Percentiles rank a stretch among this genome's conserved stretches.
phyloP scores from a whole-genome alignment of 768 basidiomycete genomes.

The Leccinum rimulosum region DNA sequence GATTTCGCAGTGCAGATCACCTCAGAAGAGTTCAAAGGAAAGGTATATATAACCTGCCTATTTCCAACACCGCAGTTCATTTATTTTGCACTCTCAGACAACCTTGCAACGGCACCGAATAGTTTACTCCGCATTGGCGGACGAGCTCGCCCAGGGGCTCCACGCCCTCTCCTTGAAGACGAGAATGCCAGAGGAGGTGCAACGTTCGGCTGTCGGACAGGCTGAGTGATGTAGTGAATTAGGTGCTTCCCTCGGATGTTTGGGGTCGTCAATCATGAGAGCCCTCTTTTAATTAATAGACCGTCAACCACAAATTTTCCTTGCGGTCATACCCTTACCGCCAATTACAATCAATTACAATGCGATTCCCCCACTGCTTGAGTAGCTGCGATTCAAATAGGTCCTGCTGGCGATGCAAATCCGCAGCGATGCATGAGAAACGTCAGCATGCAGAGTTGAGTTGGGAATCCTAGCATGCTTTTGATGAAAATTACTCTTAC shows the following conservation, averaged over 20 bases:
- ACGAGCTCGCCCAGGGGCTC: conserved; percentile 67
- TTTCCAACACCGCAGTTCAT: conserved; percentile 11
- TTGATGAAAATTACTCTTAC: not conserved
- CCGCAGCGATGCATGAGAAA: conserved; percentile 12
- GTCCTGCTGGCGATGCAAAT: conserved; percentile 16
- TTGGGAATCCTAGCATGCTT: not conserved
- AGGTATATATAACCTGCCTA: conserved; percentile 44
- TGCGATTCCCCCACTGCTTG: conserved; percentile 20
- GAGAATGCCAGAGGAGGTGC: conserved; percentile 57
- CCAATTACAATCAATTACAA: conserved; percentile 13
- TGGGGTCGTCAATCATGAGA: conserved; percentile 31
- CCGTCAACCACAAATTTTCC: conserved; percentile 19
- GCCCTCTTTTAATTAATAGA: conserved; percentile 29
- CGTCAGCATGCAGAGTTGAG: not conserved
- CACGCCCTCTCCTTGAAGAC: conserved; percentile 79
- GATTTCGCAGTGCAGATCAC: conserved; percentile 78
- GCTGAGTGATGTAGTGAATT: conserved; percentile 27
- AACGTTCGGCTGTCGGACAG: conserved; percentile 20
- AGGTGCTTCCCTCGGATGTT: conserved; percentile 5
- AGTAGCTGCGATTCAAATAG: conserved; percentile 7
- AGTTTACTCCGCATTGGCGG: conserved; percentile 68
- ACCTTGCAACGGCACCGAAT: conserved; percentile 81
- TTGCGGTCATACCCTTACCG: conserved; percentile 16
- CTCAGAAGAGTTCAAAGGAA: conserved; percentile 69
- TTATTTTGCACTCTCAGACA: conserved; percentile 39